Evolutionary conservation across 805 yeast species (phyloP).

Genomic region (Lachancea cidri): DNA sequence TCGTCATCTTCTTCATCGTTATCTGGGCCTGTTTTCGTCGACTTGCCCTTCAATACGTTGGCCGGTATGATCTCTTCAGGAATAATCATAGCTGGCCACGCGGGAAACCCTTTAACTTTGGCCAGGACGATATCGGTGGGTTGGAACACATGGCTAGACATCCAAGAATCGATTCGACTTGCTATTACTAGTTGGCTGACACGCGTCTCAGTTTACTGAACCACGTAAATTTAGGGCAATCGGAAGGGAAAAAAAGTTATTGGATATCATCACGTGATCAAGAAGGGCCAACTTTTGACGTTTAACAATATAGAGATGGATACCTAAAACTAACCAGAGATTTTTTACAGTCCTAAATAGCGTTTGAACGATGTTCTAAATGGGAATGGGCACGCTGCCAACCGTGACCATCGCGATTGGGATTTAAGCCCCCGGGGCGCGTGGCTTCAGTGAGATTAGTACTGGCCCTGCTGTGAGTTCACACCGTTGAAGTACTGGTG

Average conservation of each 20-base stretch:
- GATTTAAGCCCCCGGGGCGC: too few relatives aligned
- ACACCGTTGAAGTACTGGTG: constrained; percentile 58
- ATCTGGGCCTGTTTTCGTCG: constrained; percentile 8
- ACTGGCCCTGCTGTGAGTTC: constrained; percentile 56
- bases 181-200: too few relatives aligned
- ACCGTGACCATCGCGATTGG: too few relatives aligned
- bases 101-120: constrained; percentile 79
- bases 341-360: constrained; percentile 1
- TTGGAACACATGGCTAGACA: constrained; percentile 24
- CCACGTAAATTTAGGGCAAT: too few relatives aligned
- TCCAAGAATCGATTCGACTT: not conserved
- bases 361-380: not conserved
- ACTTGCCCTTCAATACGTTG: constrained; percentile 35
- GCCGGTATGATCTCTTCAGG: constrained; percentile 57
- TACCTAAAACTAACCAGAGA: not conserved
- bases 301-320: not conserved
- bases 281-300: not conserved
- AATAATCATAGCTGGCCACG: constrained; percentile 87
- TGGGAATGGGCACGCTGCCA: too few relatives aligned
- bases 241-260: too few relatives aligned
- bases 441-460: too few relatives aligned
- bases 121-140: constrained; percentile 63
- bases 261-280: not conserved
- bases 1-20: constrained; percentile 10
- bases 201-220: too few relatives aligned